These are phyloP conservation scores for Musa itinerans DNA, from an alignment of 176 grass and related monocot species.

Conservation along the genomic window DNA sequence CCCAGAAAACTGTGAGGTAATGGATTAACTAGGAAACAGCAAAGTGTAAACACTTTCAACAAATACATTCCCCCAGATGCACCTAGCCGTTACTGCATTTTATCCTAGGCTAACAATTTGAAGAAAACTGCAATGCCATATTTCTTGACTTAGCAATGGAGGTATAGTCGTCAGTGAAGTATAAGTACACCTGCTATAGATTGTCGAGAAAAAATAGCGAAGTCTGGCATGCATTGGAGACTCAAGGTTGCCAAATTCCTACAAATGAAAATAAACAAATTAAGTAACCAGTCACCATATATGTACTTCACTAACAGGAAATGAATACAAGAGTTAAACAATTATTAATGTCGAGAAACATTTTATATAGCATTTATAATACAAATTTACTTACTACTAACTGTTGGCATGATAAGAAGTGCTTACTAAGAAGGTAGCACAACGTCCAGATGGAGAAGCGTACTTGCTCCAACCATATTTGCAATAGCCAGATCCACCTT, in stretches of 20 bases:
- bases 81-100: too few species aligned
- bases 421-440: slow-evolving; percentile 75
- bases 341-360: too few species aligned
- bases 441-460: slow-evolving; percentile 78
- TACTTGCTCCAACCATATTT: slow-evolving; percentile 99
- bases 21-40: neutral
- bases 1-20: neutral
- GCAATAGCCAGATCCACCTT: slow-evolving; percentile 97
- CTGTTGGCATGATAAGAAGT: neutral
- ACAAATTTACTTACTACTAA: neutral
- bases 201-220: slow-evolving; percentile 80
- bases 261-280: slow-evolving; percentile 12
- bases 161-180: neutral
- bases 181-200: slow-evolving; percentile 59
- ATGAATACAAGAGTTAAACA: neutral
- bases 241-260: slow-evolving; percentile 98
- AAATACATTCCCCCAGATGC: too few species aligned
- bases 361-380: neutral
- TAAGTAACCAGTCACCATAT: slow-evolving; percentile 7
- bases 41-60: too few species aligned
- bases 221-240: slow-evolving; percentile 87
- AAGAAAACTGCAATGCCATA: neutral
- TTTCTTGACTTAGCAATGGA: neutral
- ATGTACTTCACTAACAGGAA: slow-evolving; percentile 5
- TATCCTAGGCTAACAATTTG: too few species aligned